Conservation (phyloP, 2,329 filamentous ascomycete species). For the Colletotrichum incanum region DNA sequence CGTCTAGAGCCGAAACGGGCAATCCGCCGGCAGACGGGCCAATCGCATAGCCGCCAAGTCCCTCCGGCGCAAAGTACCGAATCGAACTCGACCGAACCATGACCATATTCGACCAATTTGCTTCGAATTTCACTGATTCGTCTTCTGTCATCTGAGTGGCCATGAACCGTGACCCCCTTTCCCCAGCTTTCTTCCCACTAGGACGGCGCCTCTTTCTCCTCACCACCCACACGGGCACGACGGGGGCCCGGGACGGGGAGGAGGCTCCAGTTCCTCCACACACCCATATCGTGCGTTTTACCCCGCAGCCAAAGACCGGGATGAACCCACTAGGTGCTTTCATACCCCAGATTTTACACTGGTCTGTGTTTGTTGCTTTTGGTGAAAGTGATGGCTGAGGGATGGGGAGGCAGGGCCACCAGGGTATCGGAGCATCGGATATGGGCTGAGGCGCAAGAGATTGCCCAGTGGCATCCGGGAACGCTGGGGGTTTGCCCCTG, state of each 20-base stretch:
- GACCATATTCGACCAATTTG: constrained; percentile 1
- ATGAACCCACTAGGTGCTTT: constrained; percentile 30
- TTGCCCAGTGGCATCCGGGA: constrained; percentile 12
- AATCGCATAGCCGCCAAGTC: constrained; percentile 39
- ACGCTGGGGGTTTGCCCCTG: constrained; percentile 7
- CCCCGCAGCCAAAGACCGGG: constrained; percentile 33
- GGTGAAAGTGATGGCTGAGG: neutral
- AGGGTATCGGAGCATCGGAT: neutral
- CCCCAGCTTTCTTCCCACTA: constrained; percentile 30
- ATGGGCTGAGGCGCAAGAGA: neutral
- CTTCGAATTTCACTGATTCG: constrained; percentile 5
- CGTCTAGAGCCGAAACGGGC: constrained; percentile 42
- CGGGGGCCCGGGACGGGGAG: neutral
- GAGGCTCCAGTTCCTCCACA: constrained; percentile 20
- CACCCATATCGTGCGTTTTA: constrained; percentile 24
- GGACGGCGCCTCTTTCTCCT: constrained; percentile 23
- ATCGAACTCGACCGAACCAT: constrained; percentile 8
- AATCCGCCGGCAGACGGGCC: constrained; percentile 36
- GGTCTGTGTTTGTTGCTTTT: constrained; percentile 1
- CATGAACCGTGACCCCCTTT: constrained; percentile 7
- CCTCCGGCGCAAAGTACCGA: constrained; percentile 40
- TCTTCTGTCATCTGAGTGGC: constrained; percentile 1
- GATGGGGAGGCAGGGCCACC: neutral
- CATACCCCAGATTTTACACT: constrained; percentile 36
- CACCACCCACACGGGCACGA: constrained; percentile 5